Base-by-base conservation (phyloP, 1,284 basidiomycete genomes). In the Boletus calvinii region DNA sequence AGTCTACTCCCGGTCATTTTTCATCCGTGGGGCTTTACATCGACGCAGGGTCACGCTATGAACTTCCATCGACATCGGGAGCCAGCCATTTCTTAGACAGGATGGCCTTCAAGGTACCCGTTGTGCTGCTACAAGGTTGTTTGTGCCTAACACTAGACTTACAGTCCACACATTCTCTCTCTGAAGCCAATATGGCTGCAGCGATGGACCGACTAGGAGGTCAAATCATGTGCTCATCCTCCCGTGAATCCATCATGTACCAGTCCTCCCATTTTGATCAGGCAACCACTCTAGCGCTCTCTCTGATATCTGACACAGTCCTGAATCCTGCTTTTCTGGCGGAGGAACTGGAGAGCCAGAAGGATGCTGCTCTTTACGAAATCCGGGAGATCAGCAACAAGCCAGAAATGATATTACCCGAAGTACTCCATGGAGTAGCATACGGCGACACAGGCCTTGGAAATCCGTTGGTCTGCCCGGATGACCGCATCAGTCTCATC, bases 211-310 rank as follows among this genome's bases (percentile, higher is more conserved):
- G 81, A 10, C 79, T 98, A 18, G 95, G 97, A 42, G 94, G 94
- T 18, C 94, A 98, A 72, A 93, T 98, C 54, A 81, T 92, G 69
- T 94, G 91, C 66, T 88, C 93, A 8, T 93, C 93, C 12, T 91
- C 93, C 6, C 80, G 96, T 42, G 96, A 99, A 71, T 86, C 93
- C 34, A 94, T 98, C 71, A 94, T 98, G 92, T 99, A 98, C 71
- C 96, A 98, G 73, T 95, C 96, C 15, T 92, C 93, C 42, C 90
- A 98, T 65, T 97, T 96, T 70, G 87, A 93, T 60, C 78, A 87
- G 59, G 86, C 86, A 39, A 90, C 94, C 1, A 84, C 87, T 6
- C 78, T 86, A 15, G 93, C 94, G 7, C 70, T 99, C 51, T 88
- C 88, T 31, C 80, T 99, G 57, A 92, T 99, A 55, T 84, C 94